These are phyloP conservation scores for Fusarium sp. DNA, from an alignment of 2,329 filamentous ascomycete species.

Conservation along the genomic window DNA sequence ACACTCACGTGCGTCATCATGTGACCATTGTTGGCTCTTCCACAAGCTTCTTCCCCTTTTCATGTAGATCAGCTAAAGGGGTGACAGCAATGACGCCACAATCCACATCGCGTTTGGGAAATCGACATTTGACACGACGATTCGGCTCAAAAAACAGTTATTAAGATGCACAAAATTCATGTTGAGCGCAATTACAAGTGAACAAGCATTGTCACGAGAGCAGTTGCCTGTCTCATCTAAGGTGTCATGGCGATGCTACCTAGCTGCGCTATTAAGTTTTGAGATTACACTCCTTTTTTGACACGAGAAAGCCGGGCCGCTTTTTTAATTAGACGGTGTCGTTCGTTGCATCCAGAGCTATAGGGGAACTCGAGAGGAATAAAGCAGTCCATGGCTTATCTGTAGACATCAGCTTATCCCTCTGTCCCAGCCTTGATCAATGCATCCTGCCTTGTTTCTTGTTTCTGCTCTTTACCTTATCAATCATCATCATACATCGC, in stretches of 20 bases:
- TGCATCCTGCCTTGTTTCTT: slow-evolving; percentile 1
- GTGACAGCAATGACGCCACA: slow-evolving; percentile 32
- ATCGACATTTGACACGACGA: background rate
- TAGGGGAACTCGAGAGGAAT: background rate
- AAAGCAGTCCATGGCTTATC: background rate
- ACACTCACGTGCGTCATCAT: slow-evolving; percentile 6
- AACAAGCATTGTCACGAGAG: slow-evolving; percentile 28
- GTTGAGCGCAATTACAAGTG: slow-evolving; percentile 17
- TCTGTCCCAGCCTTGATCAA: background rate
- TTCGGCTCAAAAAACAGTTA: slow-evolving; percentile 6
- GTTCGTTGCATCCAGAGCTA: slow-evolving; percentile 16
- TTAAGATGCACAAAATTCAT: slow-evolving; percentile 8
- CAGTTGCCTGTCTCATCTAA: slow-evolving; percentile 35
- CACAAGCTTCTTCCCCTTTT: slow-evolving; percentile 11
- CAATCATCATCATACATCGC: slow-evolving; percentile 30
- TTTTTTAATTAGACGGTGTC: slow-evolving; percentile 37
- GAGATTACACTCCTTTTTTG: slow-evolving; percentile 34
- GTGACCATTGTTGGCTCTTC: slow-evolving; percentile 2
- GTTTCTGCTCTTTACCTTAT: slow-evolving; percentile 27
- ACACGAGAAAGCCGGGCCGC: slow-evolving; percentile 33
- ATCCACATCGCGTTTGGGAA: background rate
- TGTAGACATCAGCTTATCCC: background rate
- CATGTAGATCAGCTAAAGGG: slow-evolving; percentile 7
- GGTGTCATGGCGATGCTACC: background rate
- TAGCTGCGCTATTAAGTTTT: slow-evolving; percentile 24